Evolutionary conservation across 2,329 filamentous ascomycete species (phyloP).

Genomic region (Tympanopsis confertula): DNA sequence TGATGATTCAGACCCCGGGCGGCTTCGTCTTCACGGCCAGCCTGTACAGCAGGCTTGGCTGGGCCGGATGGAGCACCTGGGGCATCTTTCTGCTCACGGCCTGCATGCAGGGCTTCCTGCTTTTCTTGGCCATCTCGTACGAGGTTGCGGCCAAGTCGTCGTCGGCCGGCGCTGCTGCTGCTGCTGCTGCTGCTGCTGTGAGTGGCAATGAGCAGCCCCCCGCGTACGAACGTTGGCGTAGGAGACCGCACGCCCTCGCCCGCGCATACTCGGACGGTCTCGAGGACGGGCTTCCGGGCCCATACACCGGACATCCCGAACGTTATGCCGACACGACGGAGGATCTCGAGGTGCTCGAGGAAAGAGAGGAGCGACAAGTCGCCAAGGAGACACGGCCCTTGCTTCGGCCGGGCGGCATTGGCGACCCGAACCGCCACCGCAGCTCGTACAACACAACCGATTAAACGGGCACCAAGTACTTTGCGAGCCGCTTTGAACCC

Average conservation of each 20-base stretch:
- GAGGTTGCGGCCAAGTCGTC: conserved; percentile 35
- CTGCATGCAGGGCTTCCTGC: conserved; percentile 67
- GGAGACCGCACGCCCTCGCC: conserved; percentile 28
- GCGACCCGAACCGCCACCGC: conserved; percentile 20
- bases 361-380: conserved; percentile 37
- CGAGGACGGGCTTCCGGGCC: conserved; percentile 36
- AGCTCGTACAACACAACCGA: neutral
- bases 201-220: conserved; percentile 13
- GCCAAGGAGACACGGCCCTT: conserved; percentile 37
- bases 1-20: conserved; percentile 94
- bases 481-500: too few species aligned
- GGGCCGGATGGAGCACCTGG: conserved; percentile 89
- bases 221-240: conserved; percentile 22
- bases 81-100: conserved; percentile 82
- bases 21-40: conserved; percentile 82
- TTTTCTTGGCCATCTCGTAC: conserved; percentile 73
- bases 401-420: conserved; percentile 35
- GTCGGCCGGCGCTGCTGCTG: conserved; percentile 5
- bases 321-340: conserved; percentile 38
- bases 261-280: conserved; percentile 24
- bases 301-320: conserved; percentile 38
- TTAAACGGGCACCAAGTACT: too few species aligned
- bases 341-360: conserved; percentile 34
- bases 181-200: conserved; percentile 9
- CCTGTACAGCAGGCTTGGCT: conserved; percentile 67